A percentile compares a stretch with the other conserved stretches of the same genome.
Evolutionary conservation across 192 early-diverging fungal genomes (phyloP).

Genomic region (Entomortierella lignicola): DNA sequence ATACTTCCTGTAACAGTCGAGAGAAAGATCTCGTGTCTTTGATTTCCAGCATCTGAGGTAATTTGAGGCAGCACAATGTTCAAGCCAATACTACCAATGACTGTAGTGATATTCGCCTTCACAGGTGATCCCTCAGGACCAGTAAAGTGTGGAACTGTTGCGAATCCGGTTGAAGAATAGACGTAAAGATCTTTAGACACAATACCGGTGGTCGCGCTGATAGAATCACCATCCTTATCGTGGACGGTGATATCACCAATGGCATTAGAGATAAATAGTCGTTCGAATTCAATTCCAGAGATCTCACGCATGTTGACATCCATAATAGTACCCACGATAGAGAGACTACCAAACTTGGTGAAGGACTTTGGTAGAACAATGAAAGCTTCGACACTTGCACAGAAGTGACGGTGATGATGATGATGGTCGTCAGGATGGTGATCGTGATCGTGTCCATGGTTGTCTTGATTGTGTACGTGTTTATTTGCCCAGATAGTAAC

Average conservation of each 20-base stretch:
- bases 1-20: neutral
- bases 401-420: slow-evolving; percentile 10
- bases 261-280: neutral
- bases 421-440: slow-evolving; percentile 1
- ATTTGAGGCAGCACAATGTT: neutral
- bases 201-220: neutral
- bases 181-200: neutral
- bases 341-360: slow-evolving; percentile 10
- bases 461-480: neutral
- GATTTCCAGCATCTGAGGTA: neutral
- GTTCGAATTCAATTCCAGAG: neutral
- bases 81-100: neutral
- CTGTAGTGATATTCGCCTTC: neutral
- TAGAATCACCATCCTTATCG: neutral
- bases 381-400: neutral
- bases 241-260: slow-evolving; percentile 5
- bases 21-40: slow-evolving; percentile 8
- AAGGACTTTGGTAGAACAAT: slow-evolving; percentile 3
- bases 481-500: slow-evolving; percentile 11
- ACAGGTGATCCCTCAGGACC: slow-evolving; percentile 2
- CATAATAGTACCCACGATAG: slow-evolving; percentile 6
- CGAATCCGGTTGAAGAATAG: neutral
- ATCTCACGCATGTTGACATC: neutral
- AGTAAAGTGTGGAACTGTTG: neutral
- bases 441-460: neutral